phyloP scores from a whole-genome alignment of 1,284 basidiomycete species.

The Leccinum subspadiceum region DNA sequence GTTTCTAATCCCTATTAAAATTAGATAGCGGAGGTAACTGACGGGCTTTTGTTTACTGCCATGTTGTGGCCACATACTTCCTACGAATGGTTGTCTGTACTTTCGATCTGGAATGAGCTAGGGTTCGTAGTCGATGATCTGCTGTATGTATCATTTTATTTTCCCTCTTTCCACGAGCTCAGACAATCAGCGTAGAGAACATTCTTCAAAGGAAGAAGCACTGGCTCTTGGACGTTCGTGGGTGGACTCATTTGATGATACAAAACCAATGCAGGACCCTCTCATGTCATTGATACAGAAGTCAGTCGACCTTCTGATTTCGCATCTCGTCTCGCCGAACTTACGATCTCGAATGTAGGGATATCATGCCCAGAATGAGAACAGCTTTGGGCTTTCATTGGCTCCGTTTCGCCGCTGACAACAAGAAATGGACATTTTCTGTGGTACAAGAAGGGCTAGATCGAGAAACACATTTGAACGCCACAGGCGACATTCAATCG shows the following conservation, averaged over 20 bases:
- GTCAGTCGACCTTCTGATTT: neutral
- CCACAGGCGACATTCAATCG: neutral
- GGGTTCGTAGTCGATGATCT: neutral
- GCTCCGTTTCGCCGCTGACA: neutral
- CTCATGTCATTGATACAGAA: neutral
- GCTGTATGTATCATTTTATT: neutral
- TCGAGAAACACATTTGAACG: neutral
- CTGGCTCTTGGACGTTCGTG: neutral
- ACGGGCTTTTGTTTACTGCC: neutral
- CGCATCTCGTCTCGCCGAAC: neutral
- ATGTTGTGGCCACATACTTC: neutral
- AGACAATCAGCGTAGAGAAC: neutral
- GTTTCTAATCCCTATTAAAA: no score
- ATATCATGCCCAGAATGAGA: neutral
- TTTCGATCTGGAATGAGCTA: neutral
- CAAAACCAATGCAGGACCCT: neutral
- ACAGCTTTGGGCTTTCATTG: neutral
- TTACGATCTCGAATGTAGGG: neutral
- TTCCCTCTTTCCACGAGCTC: neutral
- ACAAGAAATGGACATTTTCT: neutral
- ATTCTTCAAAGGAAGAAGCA: neutral
- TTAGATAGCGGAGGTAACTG: neutral
- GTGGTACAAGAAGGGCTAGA: neutral
- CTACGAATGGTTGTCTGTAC: neutral
- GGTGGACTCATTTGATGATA: neutral